Evolutionary conservation across 23 red algal genomes (phyloP).

Genomic region (Gracilaria vermiculophylla): DNA sequence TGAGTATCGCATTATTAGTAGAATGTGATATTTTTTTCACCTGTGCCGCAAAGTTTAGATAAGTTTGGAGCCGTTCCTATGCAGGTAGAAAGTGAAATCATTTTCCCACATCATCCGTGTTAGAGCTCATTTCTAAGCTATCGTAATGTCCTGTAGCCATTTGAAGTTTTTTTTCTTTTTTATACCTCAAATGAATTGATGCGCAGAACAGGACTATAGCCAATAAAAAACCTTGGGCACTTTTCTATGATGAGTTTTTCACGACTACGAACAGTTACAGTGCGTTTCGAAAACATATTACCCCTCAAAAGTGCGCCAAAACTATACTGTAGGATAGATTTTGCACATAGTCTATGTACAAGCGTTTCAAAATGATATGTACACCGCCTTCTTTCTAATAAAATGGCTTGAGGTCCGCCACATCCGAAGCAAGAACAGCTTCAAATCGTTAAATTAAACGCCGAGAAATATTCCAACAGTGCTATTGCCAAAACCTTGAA

Average conservation of each 20-base stretch:
- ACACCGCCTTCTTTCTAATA: too few species aligned
- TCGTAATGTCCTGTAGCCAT: constrained; percentile 12
- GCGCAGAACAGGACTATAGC: background rate
- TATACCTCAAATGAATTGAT: background rate
- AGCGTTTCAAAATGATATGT: too few species aligned
- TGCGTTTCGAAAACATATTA: too few species aligned
- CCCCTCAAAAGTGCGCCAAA: too few species aligned
- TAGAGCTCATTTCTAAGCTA: background rate
- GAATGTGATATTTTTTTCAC: background rate
- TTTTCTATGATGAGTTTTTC: background rate
- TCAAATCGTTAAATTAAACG: too few species aligned
- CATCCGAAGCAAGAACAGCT: too few species aligned
- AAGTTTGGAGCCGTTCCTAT: background rate
- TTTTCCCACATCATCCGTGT: background rate
- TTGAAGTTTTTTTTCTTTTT: background rate
- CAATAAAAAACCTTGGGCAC: background rate
- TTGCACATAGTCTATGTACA: too few species aligned
- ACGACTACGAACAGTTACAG: background rate
- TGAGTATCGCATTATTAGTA: too few species aligned
- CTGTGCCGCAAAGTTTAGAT: constrained; percentile 3
- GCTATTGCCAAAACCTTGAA: too few species aligned
- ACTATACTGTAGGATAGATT: too few species aligned
- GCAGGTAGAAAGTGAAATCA: background rate
- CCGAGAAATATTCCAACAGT: too few species aligned
- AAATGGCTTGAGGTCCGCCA: too few species aligned